Evolutionary conservation across 75 land plant species (phyloP).

Genomic region (Chamaecyparis obtusa): DNA sequence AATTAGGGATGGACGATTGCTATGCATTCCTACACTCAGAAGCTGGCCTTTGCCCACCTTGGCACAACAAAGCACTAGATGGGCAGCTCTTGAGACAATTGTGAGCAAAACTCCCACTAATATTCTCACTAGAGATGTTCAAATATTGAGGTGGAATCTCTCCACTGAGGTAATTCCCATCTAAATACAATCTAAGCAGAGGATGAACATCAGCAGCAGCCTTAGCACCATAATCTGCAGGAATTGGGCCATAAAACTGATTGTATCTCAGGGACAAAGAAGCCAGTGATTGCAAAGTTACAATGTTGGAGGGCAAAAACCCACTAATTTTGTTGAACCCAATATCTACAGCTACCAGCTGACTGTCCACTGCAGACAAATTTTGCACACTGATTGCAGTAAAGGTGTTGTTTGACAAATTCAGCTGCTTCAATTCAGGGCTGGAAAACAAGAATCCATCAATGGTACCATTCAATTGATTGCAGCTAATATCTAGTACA

Average conservation of each 20-base stretch:
- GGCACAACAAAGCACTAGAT: conserved; percentile 13
- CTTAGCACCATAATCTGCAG: conserved; percentile 33
- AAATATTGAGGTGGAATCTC: conserved; percentile 38
- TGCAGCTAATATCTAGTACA: conserved; percentile 24
- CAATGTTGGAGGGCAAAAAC: conserved; percentile 34
- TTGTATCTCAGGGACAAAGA: conserved; percentile 61
- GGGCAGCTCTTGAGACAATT: conserved; percentile 61
- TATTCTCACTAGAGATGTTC: not conserved
- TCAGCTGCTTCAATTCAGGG: conserved; percentile 55
- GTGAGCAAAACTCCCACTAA: conserved; percentile 50
- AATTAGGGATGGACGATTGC: conserved; percentile 35
- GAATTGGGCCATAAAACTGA: conserved; percentile 51
- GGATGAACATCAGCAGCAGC: conserved; percentile 16
- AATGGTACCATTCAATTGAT: conserved; percentile 40
- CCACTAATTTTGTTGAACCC: conserved; percentile 59
- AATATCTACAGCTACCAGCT: conserved; percentile 57
- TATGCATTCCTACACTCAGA: conserved; percentile 30
- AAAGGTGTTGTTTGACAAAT: conserved; percentile 55
- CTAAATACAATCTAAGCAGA: conserved; percentile 35
- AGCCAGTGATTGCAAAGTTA: conserved; percentile 31
- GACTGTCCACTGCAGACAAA: conserved; percentile 6
- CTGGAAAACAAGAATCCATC: conserved; percentile 38
- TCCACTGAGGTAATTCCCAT: conserved; percentile 67
- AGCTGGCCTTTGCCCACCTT: conserved; percentile 13
- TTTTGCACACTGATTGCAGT: conserved; percentile 26